phyloP scores from a whole-genome alignment of 2,329 filamentous ascomycete genomes.

The Fusarium keratoplasticum region DNA sequence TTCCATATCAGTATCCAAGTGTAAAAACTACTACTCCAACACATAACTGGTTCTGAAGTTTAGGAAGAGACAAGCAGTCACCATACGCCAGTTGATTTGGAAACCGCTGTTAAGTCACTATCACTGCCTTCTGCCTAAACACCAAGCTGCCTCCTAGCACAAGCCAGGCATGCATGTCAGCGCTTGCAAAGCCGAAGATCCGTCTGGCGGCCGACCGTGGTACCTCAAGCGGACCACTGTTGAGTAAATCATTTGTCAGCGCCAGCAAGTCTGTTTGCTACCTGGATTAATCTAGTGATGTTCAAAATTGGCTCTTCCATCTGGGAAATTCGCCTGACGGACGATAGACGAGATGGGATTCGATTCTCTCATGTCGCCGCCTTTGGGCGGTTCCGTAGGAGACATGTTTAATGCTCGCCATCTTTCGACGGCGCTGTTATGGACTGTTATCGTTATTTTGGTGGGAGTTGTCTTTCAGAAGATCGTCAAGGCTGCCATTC shows the following conservation, averaged over 20 bases:
- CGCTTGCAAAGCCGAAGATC: background rate
- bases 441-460: background rate
- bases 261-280: background rate
- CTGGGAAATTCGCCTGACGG: background rate
- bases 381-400: background rate
- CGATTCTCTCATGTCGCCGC: background rate
- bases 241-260: background rate
- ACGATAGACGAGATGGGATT: background rate
- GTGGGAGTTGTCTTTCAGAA: background rate
- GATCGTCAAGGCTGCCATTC: background rate
- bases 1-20: background rate
- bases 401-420: background rate
- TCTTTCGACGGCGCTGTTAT: background rate
- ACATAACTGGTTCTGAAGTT: background rate
- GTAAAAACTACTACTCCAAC: background rate
- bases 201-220: background rate
- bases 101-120: background rate
- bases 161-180: background rate
- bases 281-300: background rate
- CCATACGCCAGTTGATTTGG: background rate
- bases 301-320: background rate
- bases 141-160: background rate
- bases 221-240: background rate
- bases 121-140: background rate
- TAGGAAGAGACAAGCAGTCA: background rate